These are phyloP conservation scores for Parasitella parasitica DNA, from an alignment of 371 early-diverging fungal species.

Conservation along the genomic window DNA sequence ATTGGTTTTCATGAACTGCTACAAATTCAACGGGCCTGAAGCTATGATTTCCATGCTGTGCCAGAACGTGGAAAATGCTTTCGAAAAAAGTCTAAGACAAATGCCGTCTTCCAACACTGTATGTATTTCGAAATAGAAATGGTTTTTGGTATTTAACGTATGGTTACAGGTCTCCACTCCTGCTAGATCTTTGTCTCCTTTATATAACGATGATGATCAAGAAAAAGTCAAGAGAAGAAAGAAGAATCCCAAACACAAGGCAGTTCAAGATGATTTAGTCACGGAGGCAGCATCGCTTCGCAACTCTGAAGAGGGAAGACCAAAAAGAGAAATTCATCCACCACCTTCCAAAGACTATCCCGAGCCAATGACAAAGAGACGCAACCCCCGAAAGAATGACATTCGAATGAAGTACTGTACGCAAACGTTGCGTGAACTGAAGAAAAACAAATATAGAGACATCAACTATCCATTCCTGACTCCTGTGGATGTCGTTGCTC, in stretches of 20 bases:
- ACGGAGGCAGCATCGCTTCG: slow-evolving; percentile 6
- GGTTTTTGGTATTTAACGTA: neutral
- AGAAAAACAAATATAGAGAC: slow-evolving; percentile 70
- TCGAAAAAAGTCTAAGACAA: slow-evolving; percentile 68
- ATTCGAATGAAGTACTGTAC: slow-evolving; percentile 71
- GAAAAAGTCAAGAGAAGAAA: slow-evolving; percentile 15
- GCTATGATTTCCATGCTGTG: slow-evolving; percentile 77
- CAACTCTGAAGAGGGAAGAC: slow-evolving; percentile 56
- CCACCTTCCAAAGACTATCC: slow-evolving; percentile 62
- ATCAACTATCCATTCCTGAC: slow-evolving; percentile 79
- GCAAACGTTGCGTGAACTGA: slow-evolving; percentile 73
- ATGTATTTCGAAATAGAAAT: neutral
- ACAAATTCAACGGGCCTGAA: slow-evolving; percentile 86
- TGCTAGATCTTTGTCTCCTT: slow-evolving; percentile 21
- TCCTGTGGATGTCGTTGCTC: slow-evolving; percentile 92
- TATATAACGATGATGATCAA: slow-evolving; percentile 18
- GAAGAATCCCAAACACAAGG: slow-evolving; percentile 9
- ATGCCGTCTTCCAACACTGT: slow-evolving; percentile 59
- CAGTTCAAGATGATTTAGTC: slow-evolving; percentile 18
- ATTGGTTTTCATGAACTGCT: slow-evolving; percentile 88
- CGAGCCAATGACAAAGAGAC: slow-evolving; percentile 40
- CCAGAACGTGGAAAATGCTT: slow-evolving; percentile 70
- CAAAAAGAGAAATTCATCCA: slow-evolving; percentile 73
- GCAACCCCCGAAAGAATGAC: slow-evolving; percentile 58
- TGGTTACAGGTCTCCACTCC: neutral